Base-by-base conservation (phyloP, 164 flowering plant genomes). In the Litsea cubeba region DNA sequence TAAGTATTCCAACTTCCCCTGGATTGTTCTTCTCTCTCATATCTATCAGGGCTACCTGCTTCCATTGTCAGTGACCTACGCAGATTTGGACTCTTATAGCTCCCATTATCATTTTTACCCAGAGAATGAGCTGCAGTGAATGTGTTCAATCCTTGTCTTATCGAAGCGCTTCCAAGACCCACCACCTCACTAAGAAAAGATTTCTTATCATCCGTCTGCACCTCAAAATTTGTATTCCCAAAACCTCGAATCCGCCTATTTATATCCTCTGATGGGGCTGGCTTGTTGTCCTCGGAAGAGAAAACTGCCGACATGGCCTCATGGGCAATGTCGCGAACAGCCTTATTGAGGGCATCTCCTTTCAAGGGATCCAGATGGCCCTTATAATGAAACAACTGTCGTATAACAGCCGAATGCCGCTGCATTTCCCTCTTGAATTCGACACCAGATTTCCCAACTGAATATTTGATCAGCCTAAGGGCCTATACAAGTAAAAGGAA, bases 371-470 rank as follows among this genome's bases (percentile, higher is more conserved):
- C 98, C 28, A 76, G 65, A 60, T 92, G 89, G 18, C 98, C 98
- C 87, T 87, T 96, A 82, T 92, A 91, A 77, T 96, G 99, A 76
- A 88, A 83, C 74, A 96, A 85, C 71, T 90, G 94, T 10, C 94
- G 90, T 60, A 96, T 83, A 18, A 91, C 91, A 58, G 81, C 89
- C 1, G 98, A 94, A 78, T 90, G 82, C 70, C 98, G 86, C 81
- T 96, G 99, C 97, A 96, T 92, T 85, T 96, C 97, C 79, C 98
- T 89, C 78, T 94, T 84, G 78, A 96, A 96, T 74, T 96, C 99
- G 74, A 83, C 88, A 77, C 99, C 99, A 49, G 97, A 91, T 85
- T 94, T 96, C 20, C 91, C 97, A 71, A 92, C 97, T 5, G 89
- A 80, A 82, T 92, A 96, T 74, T 96, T 96, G 76, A 96, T 94